Base-by-base conservation (phyloP, 2,329 filamentous ascomycete species). In the Xylaria arbuscula region DNA sequence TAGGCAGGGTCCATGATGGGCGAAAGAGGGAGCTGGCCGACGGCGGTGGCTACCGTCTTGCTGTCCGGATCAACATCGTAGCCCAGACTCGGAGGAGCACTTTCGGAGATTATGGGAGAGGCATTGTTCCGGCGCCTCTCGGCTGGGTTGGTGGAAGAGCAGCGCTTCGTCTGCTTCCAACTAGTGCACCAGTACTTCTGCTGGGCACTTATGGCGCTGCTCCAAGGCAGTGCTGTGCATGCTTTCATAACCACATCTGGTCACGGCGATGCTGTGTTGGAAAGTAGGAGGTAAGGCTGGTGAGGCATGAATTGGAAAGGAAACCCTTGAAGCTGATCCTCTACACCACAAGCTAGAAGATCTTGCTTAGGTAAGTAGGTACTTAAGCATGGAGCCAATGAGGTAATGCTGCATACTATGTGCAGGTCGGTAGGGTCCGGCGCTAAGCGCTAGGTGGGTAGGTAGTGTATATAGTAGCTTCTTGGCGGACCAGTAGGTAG, bases 1-100 rank as follows among this genome's bases (percentile, higher is more conserved):
- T 84, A 88, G 1, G 73, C 72, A 3, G 84, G 81, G 80, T 89
- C 81, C 76, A 88, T 84, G 13, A 89, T 62, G 1, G 87, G 87
- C 2, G 87, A 89, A 9, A 87, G 76, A 0, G 87, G 87, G 1
- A 89, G 77, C 1, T 78, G 69, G 8, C 86, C 86, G 0, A 77
- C 78, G 0, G 80, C 77, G 0, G 86, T 88, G 13, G 71, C 70
- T 59, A 89, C 77, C 0, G 80, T 84, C 70, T 85, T 85, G 0
- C 73, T 75, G 1, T 78, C 72, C 0, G 75, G 22, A 48, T 87
- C 74, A 53, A 88, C 72, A 55, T 75, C 75, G 36, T 82, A 72
- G 62, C 74, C 76, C 17, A 79, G 70, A 6, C 74, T 76, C 17
- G 80, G 70, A 6, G 72, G 72, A 34, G 64, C 15, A 64, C 32